Evolutionary conservation across 768 basidiomycete genomes (phyloP).

Genomic region (Trametes sanguinea): DNA sequence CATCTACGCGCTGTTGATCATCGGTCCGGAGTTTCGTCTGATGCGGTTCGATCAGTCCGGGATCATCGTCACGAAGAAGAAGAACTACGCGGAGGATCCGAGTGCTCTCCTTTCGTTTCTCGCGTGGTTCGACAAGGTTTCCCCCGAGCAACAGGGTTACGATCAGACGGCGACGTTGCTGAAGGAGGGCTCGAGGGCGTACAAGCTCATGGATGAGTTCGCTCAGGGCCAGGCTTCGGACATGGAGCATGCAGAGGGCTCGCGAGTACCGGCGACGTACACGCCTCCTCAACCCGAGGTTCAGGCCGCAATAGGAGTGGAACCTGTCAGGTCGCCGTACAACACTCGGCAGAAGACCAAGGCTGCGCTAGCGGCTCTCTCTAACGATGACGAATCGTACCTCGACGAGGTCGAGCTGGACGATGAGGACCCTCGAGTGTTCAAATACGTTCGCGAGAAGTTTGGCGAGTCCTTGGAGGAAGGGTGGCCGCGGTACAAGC

Average conservation of each 20-base stretch:
- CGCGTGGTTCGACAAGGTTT: not conserved
- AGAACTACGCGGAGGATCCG: constrained; percentile 5
- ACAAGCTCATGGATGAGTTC: not conserved
- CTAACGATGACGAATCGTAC: too few relatives aligned
- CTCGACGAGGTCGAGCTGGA: too few relatives aligned
- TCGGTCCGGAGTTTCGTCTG: not conserved
- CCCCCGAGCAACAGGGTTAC: not conserved
- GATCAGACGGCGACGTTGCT: constrained; percentile 4
- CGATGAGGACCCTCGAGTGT: too few relatives aligned
- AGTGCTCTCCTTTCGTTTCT: not conserved
- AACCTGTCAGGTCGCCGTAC: too few relatives aligned
- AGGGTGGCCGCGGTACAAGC: too few relatives aligned
- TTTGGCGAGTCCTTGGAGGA: too few relatives aligned
- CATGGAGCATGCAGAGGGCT: not conserved
- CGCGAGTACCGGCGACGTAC: too few relatives aligned
- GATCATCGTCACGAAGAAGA: not conserved
- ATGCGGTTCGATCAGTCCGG: constrained; percentile 9
- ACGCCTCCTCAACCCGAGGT: too few relatives aligned
- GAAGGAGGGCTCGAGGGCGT: not conserved
- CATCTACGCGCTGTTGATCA: constrained; percentile 12
- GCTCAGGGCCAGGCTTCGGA: not conserved
- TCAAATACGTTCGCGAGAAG: too few relatives aligned
- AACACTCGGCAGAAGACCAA: too few relatives aligned
- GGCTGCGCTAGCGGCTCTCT: too few relatives aligned
- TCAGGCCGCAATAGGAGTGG: too few relatives aligned